Conservation (phyloP, 2,329 filamentous ascomycete genomes). For the Aspergillus pseudoterreus region DNA sequence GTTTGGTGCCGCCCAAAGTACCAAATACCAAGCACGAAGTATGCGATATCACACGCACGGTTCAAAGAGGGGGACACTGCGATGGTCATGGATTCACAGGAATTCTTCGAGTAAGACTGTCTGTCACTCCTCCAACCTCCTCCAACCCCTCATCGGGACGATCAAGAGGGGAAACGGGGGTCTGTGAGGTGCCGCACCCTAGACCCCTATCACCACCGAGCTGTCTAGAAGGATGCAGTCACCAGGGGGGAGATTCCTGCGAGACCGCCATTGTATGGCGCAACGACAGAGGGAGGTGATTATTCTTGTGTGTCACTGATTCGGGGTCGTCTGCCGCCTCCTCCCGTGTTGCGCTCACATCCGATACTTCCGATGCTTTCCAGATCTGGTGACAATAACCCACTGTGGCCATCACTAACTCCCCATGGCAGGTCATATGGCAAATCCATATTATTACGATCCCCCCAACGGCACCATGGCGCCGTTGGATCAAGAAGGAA, state of each 20-base stretch:
- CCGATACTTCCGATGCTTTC: conserved; percentile 20
- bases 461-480: conserved; percentile 9
- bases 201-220: background rate
- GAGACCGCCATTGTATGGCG: background rate
- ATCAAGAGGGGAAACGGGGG: conserved; percentile 15
- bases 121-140: background rate
- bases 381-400: conserved; percentile 20
- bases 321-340: conserved; percentile 12
- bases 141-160: background rate
- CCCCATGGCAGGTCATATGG: conserved; percentile 20
- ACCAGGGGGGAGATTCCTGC: conserved; percentile 9
- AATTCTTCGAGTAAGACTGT: background rate
- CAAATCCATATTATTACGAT: conserved; percentile 19
- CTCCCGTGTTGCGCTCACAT: conserved; percentile 12
- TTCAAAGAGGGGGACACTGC: background rate
- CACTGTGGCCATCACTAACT: conserved; percentile 17
- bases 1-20: background rate
- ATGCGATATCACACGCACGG: background rate
- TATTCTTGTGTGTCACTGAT: background rate
- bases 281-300: background rate
- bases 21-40: background rate
- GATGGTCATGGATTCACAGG: background rate
- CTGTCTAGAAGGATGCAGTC: conserved; percentile 4
- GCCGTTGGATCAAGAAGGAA: conserved; percentile 5
- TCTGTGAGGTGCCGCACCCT: conserved; percentile 8